These are phyloP conservation scores for Rubia yunnanensis DNA, from an alignment of 257 asterid species.

Conservation along the genomic window DNA sequence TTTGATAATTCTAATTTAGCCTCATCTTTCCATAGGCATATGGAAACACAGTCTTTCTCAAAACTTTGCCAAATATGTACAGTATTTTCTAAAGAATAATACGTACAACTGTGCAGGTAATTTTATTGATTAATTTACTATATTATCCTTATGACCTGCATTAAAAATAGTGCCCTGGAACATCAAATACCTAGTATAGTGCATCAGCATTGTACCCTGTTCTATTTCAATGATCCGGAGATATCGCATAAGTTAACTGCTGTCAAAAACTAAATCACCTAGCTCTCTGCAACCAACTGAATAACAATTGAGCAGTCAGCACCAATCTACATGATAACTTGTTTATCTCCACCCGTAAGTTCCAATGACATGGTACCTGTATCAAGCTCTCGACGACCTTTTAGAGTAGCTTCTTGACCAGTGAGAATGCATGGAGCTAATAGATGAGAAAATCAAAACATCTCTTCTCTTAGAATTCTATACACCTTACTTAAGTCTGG, in stretches of 20 bases:
- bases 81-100: no score
- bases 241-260: not conserved
- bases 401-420: conserved; percentile 42
- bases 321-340: conserved; percentile 8
- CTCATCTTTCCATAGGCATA: no score
- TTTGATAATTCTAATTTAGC: no score
- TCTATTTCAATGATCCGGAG: not conserved
- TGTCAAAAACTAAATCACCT: not conserved
- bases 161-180: not conserved
- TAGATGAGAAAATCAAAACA: conserved; percentile 72
- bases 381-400: conserved; percentile 53
- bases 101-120: no score
- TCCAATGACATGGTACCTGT: conserved; percentile 81
- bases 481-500: no score
- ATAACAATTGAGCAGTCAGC: not conserved
- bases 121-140: no score
- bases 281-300: not conserved
- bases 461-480: conserved; percentile 44
- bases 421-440: conserved; percentile 38
- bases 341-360: conserved; percentile 4
- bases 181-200: not conserved
- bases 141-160: no score
- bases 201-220: not conserved
- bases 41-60: no score
- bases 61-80: no score